Conservation (phyloP, 139 green algal genomes). For the Chloropicon primus region DNA sequence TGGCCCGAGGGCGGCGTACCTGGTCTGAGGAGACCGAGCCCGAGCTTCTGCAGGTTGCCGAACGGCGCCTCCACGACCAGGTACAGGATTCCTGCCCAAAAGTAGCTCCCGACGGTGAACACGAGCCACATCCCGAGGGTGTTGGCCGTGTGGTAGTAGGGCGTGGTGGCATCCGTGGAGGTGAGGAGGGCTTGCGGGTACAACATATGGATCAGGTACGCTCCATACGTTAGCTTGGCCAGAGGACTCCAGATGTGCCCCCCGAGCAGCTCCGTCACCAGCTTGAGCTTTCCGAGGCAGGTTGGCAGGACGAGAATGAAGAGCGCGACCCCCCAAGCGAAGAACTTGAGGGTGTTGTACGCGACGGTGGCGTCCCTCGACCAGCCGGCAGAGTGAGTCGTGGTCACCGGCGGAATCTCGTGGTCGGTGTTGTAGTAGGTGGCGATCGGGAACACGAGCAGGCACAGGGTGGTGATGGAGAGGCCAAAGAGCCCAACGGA, state of each 20-base stretch:
- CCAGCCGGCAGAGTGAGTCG: not conserved
- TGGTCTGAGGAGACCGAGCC: not conserved
- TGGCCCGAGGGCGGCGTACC: too few relatives aligned
- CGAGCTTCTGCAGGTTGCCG: not conserved
- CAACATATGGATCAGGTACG: not conserved
- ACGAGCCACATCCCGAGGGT: not conserved
- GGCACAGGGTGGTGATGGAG: not conserved
- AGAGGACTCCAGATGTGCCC: not conserved
- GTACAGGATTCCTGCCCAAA: not conserved
- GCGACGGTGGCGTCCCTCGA: not conserved
- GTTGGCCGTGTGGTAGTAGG: not conserved
- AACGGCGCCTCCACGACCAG: not conserved
- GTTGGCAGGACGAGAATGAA: not conserved
- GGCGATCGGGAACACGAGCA: not conserved
- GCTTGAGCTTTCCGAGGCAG: not conserved
- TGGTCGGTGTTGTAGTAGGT: not conserved
- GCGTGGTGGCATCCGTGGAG: not conserved
- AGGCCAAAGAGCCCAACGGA: not conserved
- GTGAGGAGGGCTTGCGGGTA: not conserved
- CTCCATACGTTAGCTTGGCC: not conserved
- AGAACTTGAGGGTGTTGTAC: not conserved
- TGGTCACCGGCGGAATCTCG: not conserved
- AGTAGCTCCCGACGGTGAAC: not conserved
- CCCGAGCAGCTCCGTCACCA: not conserved
- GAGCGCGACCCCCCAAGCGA: not conserved